phyloP scores from a whole-genome alignment of 2,329 filamentous ascomycete species.

The Neodidymelliopsis sp. region DNA sequence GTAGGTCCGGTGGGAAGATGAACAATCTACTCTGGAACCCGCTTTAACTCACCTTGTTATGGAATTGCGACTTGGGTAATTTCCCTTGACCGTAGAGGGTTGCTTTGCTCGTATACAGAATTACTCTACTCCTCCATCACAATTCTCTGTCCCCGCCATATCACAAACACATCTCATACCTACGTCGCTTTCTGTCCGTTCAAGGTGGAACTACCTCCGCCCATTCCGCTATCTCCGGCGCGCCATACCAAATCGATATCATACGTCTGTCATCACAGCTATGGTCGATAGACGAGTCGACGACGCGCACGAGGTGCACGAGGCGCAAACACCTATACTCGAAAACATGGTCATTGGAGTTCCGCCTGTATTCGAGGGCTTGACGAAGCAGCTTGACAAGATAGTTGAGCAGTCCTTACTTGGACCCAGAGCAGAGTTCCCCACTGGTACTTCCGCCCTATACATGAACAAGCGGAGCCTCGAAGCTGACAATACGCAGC shows the following conservation, averaged over 20 bases:
- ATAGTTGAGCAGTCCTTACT: constrained; percentile 46
- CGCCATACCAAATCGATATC: constrained; percentile 17
- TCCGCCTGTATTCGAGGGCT: constrained; percentile 46
- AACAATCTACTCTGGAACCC: constrained; percentile 11
- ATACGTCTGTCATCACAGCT: constrained; percentile 23
- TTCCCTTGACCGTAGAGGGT: not conserved
- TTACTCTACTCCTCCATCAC: not conserved
- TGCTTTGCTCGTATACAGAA: not conserved
- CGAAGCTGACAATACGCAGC: constrained; percentile 36
- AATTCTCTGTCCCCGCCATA: not conserved
- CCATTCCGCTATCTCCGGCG: constrained; percentile 15
- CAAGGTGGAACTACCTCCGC: constrained; percentile 3
- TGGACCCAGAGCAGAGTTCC: constrained; percentile 41
- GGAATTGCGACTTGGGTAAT: constrained; percentile 8
- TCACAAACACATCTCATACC: not conserved
- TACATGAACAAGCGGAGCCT: not conserved
- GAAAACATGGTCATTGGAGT: constrained; percentile 50
- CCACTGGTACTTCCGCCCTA: constrained; percentile 29
- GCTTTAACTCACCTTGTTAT: constrained; percentile 8
- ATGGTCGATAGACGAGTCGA: constrained; percentile 28
- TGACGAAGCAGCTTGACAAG: constrained; percentile 45
- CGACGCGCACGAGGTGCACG: constrained; percentile 33
- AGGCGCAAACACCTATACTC: constrained; percentile 39
- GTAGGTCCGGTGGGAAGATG: constrained; percentile 10
- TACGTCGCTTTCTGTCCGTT: constrained; percentile 11